Conservation (phyloP, 2,329 filamentous ascomycete genomes). For the Remersonia thermophila region DNA sequence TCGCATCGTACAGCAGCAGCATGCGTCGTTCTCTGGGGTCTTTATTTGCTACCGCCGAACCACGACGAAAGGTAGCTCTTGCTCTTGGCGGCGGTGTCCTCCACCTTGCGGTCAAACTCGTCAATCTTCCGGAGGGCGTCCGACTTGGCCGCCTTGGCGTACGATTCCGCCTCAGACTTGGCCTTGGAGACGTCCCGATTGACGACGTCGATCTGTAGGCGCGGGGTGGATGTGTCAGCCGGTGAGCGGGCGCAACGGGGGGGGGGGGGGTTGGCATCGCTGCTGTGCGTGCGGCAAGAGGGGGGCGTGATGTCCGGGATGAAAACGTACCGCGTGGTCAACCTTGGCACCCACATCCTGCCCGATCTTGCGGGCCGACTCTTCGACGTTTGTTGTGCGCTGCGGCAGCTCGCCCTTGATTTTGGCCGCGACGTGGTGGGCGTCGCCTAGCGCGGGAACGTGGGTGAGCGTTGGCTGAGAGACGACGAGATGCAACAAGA, state of each 20-base stretch:
- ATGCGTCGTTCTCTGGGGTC: too few relatives aligned
- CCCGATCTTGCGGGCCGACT: too few relatives aligned
- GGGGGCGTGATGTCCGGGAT: too few relatives aligned
- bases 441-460: too few relatives aligned
- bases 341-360: too few relatives aligned
- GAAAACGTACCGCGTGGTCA: too few relatives aligned
- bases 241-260: too few relatives aligned
- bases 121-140: slow-evolving; percentile 62
- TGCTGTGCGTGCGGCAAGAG: too few relatives aligned
- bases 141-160: slow-evolving; percentile 50
- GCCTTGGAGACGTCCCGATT: slow-evolving; percentile 50
- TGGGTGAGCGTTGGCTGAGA: too few relatives aligned
- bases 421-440: slow-evolving; percentile 53
- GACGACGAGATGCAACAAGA: slow-evolving; percentile 38
- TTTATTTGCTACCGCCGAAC: slow-evolving; percentile 53
- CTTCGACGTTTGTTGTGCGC: too few relatives aligned
- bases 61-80: slow-evolving; percentile 76
- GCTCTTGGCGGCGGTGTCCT: slow-evolving; percentile 64
- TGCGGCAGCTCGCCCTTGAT: slow-evolving; percentile 54
- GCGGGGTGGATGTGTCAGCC: slow-evolving; percentile 17
- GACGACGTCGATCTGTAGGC: slow-evolving; percentile 45
- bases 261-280: too few relatives aligned
- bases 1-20: too few relatives aligned
- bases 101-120: slow-evolving; percentile 70
- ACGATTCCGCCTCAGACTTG: slow-evolving; percentile 46